These are phyloP conservation scores for Linanthus parryae DNA, from an alignment of 148 eudicot genomes.

Conservation along the genomic window DNA sequence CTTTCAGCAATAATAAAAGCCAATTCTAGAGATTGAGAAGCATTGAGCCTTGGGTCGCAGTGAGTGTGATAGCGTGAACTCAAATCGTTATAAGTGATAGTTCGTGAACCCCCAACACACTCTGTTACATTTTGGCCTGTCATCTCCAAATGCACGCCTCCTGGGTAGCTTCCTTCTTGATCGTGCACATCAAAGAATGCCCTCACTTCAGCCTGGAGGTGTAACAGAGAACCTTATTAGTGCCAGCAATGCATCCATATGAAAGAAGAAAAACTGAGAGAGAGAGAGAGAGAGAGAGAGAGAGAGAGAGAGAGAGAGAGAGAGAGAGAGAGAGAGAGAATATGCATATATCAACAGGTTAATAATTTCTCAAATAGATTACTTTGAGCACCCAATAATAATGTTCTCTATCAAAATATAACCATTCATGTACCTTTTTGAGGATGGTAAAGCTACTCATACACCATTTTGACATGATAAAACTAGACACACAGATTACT, in stretches of 20 bases:
- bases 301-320: no score
- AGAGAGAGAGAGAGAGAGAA: no score
- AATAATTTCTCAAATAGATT: no score
- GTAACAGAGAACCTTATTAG: constrained; percentile 1
- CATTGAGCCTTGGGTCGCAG: constrained; percentile 79
- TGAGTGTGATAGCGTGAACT: constrained; percentile 81
- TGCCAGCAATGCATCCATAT: not conserved
- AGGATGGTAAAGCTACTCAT: no score
- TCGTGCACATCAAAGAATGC: constrained; percentile 83
- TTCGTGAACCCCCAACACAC: constrained; percentile 72
- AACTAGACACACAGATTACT: no score
- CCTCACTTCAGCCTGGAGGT: constrained; percentile 50
- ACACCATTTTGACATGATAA: no score
- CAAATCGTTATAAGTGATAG: constrained; percentile 69
- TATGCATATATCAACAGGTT: no score
- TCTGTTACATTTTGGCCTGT: constrained; percentile 83
- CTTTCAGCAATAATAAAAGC: constrained; percentile 75
- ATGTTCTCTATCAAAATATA: no score
- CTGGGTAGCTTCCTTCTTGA: constrained; percentile 89
- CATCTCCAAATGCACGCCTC: constrained; percentile 84
- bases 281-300: constrained; percentile 3
- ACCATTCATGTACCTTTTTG: no score
- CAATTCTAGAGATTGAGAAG: constrained; percentile 74
- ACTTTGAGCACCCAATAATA: no score
- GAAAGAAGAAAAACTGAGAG: no score